Percentiles rank a stretch among this genome's conserved stretches.
phyloP scores from a whole-genome alignment of 2,329 filamentous ascomycete species.

The Nemania abortiva region DNA sequence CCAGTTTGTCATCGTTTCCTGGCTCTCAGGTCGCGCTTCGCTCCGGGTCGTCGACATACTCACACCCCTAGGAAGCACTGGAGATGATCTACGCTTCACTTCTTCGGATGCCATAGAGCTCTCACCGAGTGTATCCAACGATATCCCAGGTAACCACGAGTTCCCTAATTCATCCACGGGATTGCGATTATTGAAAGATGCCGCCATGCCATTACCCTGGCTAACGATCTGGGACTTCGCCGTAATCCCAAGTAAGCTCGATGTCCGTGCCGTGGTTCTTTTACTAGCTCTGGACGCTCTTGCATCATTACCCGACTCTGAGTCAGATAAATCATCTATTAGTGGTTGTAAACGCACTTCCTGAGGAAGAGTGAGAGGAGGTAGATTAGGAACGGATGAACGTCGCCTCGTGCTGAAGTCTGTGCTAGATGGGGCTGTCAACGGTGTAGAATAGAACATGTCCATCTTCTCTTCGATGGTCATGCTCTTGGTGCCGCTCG shows the following conservation, averaged over 20 bases:
- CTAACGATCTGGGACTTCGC: conserved; percentile 47
- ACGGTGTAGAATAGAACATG: conserved; percentile 60
- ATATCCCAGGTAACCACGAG: conserved; percentile 56
- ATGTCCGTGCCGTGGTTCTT: conserved; percentile 55
- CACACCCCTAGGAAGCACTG: conserved; percentile 58
- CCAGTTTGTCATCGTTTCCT: conserved; percentile 61
- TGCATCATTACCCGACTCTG: conserved; percentile 44
- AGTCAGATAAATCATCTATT: conserved; percentile 43
- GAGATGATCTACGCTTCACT: conserved; percentile 62
- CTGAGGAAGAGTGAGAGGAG: conserved; percentile 53
- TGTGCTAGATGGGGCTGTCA: conserved; percentile 44
- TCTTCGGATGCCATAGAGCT: conserved; percentile 43
- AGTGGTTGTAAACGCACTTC: conserved; percentile 42
- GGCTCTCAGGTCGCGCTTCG: conserved; percentile 53
- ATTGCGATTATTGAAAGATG: conserved; percentile 29
- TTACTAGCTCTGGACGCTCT: conserved; percentile 52
- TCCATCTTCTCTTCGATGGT: conserved; percentile 69
- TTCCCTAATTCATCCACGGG: conserved; percentile 53
- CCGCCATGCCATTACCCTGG: conserved; percentile 43
- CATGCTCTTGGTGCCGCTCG: conserved; percentile 69
- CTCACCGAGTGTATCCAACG: conserved; percentile 34
- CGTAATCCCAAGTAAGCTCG: conserved; percentile 57
- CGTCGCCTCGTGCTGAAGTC: conserved; percentile 46
- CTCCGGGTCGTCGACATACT: conserved; percentile 54
- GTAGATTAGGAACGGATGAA: conserved; percentile 61